Conservation (phyloP, 148 eudicot genomes). For the Selenicereus undatus region DNA sequence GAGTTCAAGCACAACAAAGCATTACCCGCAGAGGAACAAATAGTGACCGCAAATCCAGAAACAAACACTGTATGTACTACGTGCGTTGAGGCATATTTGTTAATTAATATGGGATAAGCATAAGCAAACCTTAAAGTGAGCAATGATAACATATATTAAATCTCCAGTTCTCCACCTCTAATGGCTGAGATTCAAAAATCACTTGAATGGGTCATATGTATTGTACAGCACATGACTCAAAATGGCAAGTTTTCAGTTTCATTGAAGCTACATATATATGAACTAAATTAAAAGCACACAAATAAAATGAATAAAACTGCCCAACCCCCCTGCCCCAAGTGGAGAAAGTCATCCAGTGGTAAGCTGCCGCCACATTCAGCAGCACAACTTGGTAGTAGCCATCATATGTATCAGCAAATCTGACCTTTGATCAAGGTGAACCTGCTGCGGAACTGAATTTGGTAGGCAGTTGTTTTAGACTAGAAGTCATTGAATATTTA, state of each 20-base stretch:
- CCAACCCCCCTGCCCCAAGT: not conserved
- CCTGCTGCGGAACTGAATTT: not conserved
- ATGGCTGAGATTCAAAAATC: not conserved
- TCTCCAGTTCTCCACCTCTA: not conserved
- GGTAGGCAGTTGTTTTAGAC: not conserved
- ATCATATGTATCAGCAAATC: not conserved
- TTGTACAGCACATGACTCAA: not conserved
- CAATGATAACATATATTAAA: not conserved
- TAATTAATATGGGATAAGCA: not conserved
- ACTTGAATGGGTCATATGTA: not conserved
- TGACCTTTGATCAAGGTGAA: not conserved
- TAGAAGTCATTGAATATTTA: not conserved
- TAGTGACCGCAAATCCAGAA: constrained; percentile 76
- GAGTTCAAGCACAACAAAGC: constrained; percentile 63
- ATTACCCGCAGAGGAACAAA: constrained; percentile 69
- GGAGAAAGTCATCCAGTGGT: not conserved
- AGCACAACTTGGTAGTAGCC: not conserved
- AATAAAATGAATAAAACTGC: not conserved
- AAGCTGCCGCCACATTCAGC: too few species aligned
- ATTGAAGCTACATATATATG: not conserved
- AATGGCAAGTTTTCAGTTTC: not conserved
- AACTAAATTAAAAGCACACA: not conserved
- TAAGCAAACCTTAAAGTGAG: not conserved
- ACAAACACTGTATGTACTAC: constrained; percentile 47
- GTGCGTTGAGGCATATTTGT: not conserved